Conservation (phyloP, 164 flowering plant species). For the Chloranthus sessilifolius region DNA sequence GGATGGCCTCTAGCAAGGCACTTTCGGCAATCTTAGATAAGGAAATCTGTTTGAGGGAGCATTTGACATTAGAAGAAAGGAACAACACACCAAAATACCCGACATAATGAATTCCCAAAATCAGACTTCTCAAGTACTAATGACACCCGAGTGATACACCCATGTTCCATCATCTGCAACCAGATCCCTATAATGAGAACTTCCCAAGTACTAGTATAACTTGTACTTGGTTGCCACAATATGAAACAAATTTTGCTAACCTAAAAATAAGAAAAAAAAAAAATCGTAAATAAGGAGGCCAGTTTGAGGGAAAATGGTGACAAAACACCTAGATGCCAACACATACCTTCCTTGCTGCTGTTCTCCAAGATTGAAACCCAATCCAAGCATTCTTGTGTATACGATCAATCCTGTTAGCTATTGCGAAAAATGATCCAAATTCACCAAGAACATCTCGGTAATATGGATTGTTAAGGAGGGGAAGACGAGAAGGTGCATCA, state of each 20-base stretch:
- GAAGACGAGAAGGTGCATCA: conserved; percentile 89
- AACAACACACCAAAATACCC: conserved; percentile 5
- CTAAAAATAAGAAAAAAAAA: too few species aligned
- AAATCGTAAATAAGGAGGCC: too few species aligned
- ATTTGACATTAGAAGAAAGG: conserved; percentile 6
- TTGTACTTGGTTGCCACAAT: too few species aligned
- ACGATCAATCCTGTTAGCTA: conserved; percentile 83
- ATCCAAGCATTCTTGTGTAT: conserved; percentile 98
- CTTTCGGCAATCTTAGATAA: conserved; percentile 67
- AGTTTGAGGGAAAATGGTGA: too few species aligned
- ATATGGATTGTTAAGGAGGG: conserved; percentile 64
- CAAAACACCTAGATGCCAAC: background rate
- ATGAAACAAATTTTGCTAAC: too few species aligned
- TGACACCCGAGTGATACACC: too few species aligned
- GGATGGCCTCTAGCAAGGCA: conserved; percentile 54
- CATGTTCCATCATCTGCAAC: too few species aligned
- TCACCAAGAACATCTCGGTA: conserved; percentile 81
- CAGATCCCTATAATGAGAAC: too few species aligned
- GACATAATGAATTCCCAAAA: too few species aligned
- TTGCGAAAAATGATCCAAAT: conserved; percentile 84
- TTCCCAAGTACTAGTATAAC: too few species aligned
- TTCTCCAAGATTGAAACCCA: conserved; percentile 97
- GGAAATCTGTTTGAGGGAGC: conserved; percentile 41
- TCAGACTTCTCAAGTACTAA: too few species aligned
- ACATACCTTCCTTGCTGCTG: conserved; percentile 73